A percentile compares a stretch with the other conserved stretches of the same genome.
Conservation (phyloP, 306 rosid species). For the Lithocarpus polystachyus region DNA sequence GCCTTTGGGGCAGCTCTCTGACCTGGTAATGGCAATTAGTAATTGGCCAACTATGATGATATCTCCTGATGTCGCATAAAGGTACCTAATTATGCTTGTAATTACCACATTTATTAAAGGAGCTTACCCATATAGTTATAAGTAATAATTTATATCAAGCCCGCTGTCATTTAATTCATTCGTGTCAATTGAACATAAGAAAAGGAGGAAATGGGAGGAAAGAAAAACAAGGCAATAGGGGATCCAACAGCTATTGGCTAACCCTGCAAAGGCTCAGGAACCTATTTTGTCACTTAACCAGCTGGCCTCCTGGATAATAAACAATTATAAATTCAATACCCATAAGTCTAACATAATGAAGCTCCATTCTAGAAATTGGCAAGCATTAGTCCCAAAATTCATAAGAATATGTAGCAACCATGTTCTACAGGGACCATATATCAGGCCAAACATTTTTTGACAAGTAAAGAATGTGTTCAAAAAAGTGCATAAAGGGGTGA, state of each 20-base stretch:
- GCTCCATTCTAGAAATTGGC: not conserved
- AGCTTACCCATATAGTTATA: not conserved
- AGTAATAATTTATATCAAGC: not conserved
- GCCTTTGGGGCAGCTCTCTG: too few species aligned
- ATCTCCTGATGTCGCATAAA: not conserved
- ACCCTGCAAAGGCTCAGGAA: not conserved
- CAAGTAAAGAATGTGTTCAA: too few species aligned
- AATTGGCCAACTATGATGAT: not conserved
- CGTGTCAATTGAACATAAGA: not conserved
- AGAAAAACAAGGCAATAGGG: not conserved
- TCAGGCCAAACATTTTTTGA: too few species aligned
- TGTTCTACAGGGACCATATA: too few species aligned
- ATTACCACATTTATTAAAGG: not conserved
- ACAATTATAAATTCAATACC: not conserved
- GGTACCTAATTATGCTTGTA: not conserved
- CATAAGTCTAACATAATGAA: not conserved
- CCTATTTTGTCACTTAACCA: not conserved
- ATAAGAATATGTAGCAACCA: not conserved
- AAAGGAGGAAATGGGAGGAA: not conserved
- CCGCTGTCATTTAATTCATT: not conserved
- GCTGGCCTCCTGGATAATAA: not conserved
- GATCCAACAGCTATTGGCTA: not conserved
- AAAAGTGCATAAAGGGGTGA: too few species aligned
- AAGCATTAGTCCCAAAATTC: not conserved
- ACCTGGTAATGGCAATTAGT: too few species aligned